Evolutionary conservation across 2,329 filamentous ascomycete species (phyloP).

Genomic region (Aureobasidium sp.): DNA sequence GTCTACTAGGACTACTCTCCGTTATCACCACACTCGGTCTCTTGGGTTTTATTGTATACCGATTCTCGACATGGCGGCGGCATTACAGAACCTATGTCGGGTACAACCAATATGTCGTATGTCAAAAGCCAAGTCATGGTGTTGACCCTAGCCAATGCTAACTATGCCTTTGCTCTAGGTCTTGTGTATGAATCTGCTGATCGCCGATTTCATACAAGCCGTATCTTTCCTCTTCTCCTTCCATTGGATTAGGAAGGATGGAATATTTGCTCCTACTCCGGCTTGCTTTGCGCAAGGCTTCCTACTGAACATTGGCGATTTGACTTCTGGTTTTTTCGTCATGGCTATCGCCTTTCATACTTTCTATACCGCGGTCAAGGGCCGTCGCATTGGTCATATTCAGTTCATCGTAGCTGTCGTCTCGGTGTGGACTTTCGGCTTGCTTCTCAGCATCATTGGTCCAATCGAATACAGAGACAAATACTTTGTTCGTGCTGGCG

Average conservation of each 20-base stretch:
- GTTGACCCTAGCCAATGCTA: background rate
- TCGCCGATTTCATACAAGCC: constrained; percentile 60
- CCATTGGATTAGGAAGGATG: constrained; percentile 47
- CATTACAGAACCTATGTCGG: constrained; percentile 22
- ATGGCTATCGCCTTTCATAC: constrained; percentile 58
- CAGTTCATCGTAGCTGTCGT: constrained; percentile 42
- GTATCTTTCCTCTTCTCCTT: constrained; percentile 55
- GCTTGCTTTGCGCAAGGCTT: constrained; percentile 58
- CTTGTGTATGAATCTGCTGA: constrained; percentile 35
- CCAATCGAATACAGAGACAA: constrained; percentile 18
- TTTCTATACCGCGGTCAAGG: constrained; percentile 52
- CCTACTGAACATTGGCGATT: constrained; percentile 57
- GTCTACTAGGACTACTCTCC: constrained; percentile 20
- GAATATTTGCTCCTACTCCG: constrained; percentile 43
- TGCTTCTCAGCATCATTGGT: constrained; percentile 47
- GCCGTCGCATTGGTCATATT: constrained; percentile 43
- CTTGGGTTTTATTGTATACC: constrained; percentile 21
- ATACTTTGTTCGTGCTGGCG: constrained; percentile 55
- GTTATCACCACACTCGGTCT: constrained; percentile 20
- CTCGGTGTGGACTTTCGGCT: constrained; percentile 50
- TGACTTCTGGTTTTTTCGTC: constrained; percentile 59
- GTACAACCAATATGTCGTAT: constrained; percentile 55
- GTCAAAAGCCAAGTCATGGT: background rate
- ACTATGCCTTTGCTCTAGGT: background rate
- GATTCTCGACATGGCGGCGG: constrained; percentile 21